A percentile compares a stretch with the other conserved stretches of the same genome.
phyloP scores from a whole-genome alignment of 176 grass and related monocot genomes.

The Hsuehochloa calcarea region DNA sequence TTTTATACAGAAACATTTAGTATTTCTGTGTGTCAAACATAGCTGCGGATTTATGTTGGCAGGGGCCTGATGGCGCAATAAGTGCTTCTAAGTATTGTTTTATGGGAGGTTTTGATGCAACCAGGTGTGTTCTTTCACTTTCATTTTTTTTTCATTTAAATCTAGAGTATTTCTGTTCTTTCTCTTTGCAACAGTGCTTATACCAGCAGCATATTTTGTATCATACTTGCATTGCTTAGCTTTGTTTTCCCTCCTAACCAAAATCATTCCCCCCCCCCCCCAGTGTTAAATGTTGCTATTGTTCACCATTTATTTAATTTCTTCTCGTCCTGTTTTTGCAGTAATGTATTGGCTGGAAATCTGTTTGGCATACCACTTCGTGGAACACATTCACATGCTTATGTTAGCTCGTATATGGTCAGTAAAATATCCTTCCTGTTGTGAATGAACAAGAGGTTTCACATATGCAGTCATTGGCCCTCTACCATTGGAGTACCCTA shows the following conservation, averaged over 20 bases:
- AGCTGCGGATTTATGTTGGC: slow-evolving; percentile 30
- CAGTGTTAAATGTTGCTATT: not conserved
- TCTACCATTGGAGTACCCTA: not conserved
- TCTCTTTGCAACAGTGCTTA: slow-evolving; percentile 12
- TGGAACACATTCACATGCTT: slow-evolving; percentile 99
- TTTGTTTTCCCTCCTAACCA: not conserved
- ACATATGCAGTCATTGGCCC: not conserved
- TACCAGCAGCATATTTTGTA: not conserved
- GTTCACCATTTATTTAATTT: slow-evolving; percentile 35
- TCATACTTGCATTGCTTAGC: not conserved
- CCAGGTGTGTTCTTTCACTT: slow-evolving; percentile 61
- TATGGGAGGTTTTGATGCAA: slow-evolving; percentile 96
- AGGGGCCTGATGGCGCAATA: slow-evolving; percentile 99
- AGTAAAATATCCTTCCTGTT: slow-evolving; percentile 41
- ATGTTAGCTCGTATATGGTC: slow-evolving; percentile 99
- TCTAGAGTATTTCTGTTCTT: slow-evolving; percentile 10
- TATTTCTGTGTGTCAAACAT: slow-evolving; percentile 21
- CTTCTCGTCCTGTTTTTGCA: slow-evolving; percentile 42
- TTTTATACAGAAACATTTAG: not conserved
- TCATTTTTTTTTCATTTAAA: slow-evolving; percentile 11
- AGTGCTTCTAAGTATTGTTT: slow-evolving; percentile 98
- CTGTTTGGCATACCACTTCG: slow-evolving; percentile 96
- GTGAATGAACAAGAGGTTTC: slow-evolving; percentile 14
- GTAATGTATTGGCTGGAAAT: slow-evolving; percentile 91
- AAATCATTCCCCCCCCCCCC: not conserved